Base-by-base conservation (phyloP, 2,329 filamentous ascomycete species). In the Botrytis galanthina region DNA sequence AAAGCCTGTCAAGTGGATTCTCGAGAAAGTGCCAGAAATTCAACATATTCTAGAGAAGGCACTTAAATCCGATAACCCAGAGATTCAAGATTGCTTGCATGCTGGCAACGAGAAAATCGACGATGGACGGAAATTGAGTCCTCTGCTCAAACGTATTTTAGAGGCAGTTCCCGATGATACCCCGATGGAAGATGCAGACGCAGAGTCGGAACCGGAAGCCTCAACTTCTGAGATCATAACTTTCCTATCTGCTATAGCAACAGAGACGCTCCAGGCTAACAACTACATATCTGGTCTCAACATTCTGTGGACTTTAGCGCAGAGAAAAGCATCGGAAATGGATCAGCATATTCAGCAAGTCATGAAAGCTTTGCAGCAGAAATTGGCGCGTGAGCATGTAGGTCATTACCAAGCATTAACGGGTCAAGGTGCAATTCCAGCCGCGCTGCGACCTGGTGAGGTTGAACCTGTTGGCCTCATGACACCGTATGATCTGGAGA, bases 81-180 rank as follows among this genome's bases (percentile, higher is more conserved):
- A 99, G 80, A 90, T 99, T 14, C 97, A 99, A 79, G 95, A 98
- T 80, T 97, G 93, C 80, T 84, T 98, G 46, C 93, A 98, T 82
- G 87, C 91, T 39, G 85, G 90, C 4, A 91, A 94, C 76, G 88
- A 91, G 75, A 88, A 90, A 48, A 88, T 88, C 75, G 91, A 93
- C 71, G 90, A 93, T 63, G 89, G 87, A 29, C 90, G 90, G 10
- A 88, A 91, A 74, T 84, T 97, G 66, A 90, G 91, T 77, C 91
- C 96, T 2, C 91, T 92, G 14, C 84, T 98, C 76, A 90, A 92
- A 80, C 90, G 94, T 59, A 89, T 98, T n/a, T 86, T 99, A 9
- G 93, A 97, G 78, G 93, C 95, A 1, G 89, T 98, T 61, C 96
- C 96, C 1, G 90, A 95, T 75, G 92, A 94, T 77, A 86, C 89